Base-by-base conservation (phyloP, 164 flowering plant species). In the Cinnamomum micranthum region DNA sequence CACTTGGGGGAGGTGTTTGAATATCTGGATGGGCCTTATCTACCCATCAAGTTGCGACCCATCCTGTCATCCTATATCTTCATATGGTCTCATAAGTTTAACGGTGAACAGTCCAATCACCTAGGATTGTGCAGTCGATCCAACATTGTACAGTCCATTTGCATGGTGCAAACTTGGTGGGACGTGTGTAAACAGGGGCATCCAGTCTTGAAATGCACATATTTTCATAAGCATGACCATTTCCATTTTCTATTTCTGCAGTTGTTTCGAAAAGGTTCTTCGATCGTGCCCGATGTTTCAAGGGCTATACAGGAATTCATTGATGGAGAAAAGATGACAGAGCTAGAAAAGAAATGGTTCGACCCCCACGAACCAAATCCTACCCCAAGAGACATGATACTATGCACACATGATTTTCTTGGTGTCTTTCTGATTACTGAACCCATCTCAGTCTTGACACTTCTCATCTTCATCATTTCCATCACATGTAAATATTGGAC, bases 191-290 rank as follows among this genome's bases (percentile, higher is more conserved):
- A 4, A 31, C 4, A 31, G 35, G 35, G 35, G 1, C 4, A 4
- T 4, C 35, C 35, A 31, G 6, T 0, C 35, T 31, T 31, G 35
- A 31, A 31, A 31, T 31, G 47, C 47, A 41, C 9, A 41, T 41
- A 9, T 9, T 41, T 67, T 0, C 35, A 31, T 63, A 65, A 59
- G 6, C 62, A 14, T 24, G 47, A 14, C 27, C 68, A 19, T 14
- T 62, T 68, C 14, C 27, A 35, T 60, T n/a, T 62, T 60, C 2
- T 35, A 33, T 4, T 31, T 55, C 33, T 17, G 24, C 68, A 74
- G 78, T 75, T 47, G 51, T 79, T 79, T 23, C 79, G 76, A 59
- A 73, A 62, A 71, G 70, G 75, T 4, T 76, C 77, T 17, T 73
- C 75, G 2, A 19, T 80, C 11, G 79, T 73, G 6, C 24, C 71